Evolutionary conservation across 2,329 filamentous ascomycete species (phyloP), one percentile per base, ranked within the genome.

Genomic region (Aureobasidium sp.): DNA sequence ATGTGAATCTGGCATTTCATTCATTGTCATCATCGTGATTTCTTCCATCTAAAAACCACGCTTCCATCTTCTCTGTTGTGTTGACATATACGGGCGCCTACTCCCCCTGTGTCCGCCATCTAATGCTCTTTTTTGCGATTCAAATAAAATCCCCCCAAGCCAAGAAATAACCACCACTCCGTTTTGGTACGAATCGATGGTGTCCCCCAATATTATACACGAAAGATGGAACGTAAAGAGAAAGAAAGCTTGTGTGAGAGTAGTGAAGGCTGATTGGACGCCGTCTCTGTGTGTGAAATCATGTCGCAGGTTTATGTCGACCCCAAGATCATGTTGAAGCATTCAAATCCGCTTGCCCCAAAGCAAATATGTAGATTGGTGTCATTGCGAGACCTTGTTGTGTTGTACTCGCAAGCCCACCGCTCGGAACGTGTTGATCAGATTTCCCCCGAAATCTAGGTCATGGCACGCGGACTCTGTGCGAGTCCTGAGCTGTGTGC

Each of bases 401-500:
- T 57, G 6, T 36, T 50, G 27, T 16, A 15, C n/a, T 27, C 36
- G 27, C 11, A 27, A 27, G 30, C 32, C 13, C 37, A 41, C 45
- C 30, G 42, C 21, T 48, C 57, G 6, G 13, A 27, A n/a, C 45
- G 44, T 50, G 16, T 15, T 41, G 27, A 30, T 8, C 39, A 34
- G 57, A 48, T 42, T 42, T 21, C 42, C 55, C 45, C 45, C 21
- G 34, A 42, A 59, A 50, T 50, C 50, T 62, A 62, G 16, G 44
- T 42, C 60, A 62, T 55, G n/a, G 34, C 49, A 42, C 52, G 49
- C 9, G 60, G 60, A n/a, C 60, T 62, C 52, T 62, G 60, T 25
- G 60, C 41, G 3, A 62, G 39, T 32, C 50, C 50, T 15, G 49
- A 54, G 44, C 49, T 62, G 49, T 62, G 60, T 21, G 68, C 68